A percentile compares a stretch with the other conserved stretches of the same genome.
Evolutionary conservation across 371 early-diverging fungal species (phyloP).

Genomic region (Dichotomocladium elegans): DNA sequence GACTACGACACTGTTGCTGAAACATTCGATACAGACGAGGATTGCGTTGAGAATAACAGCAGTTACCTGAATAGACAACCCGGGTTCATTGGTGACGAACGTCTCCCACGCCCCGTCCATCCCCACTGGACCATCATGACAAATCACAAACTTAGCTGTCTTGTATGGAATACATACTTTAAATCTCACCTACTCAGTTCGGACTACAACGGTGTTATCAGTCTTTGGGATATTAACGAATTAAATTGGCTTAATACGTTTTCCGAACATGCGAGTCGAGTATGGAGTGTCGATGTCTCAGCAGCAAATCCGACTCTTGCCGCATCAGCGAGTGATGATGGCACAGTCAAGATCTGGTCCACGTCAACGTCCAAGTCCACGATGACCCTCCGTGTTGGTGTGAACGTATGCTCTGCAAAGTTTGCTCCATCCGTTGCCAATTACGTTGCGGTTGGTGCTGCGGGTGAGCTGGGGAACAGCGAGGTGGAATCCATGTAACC

Average conservation of each 20-base stretch:
- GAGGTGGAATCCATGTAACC: background rate
- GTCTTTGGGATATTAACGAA: slow-evolving; percentile 77
- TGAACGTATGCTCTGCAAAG: slow-evolving; percentile 89
- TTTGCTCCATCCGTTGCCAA: slow-evolving; percentile 77
- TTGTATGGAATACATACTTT: slow-evolving; percentile 85
- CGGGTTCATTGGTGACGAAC: slow-evolving; percentile 5
- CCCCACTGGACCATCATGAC: slow-evolving; percentile 64
- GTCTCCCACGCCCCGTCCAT: slow-evolving; percentile 28
- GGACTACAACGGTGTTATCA: slow-evolving; percentile 87
- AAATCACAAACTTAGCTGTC: slow-evolving; percentile 70
- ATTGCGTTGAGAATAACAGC: slow-evolving; percentile 5
- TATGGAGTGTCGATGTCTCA: slow-evolving; percentile 89
- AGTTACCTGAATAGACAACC: background rate
- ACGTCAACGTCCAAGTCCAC: slow-evolving; percentile 63
- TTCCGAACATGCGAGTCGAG: slow-evolving; percentile 85
- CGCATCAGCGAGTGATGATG: slow-evolving; percentile 89
- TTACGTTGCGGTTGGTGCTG: slow-evolving; percentile 83
- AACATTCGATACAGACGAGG: slow-evolving; percentile 15
- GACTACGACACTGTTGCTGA: slow-evolving; percentile 64
- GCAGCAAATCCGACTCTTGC: slow-evolving; percentile 69
- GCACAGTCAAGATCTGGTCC: slow-evolving; percentile 88
- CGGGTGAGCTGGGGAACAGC: slow-evolving; percentile 44
- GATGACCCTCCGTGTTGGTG: slow-evolving; percentile 75
- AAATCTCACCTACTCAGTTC: slow-evolving; percentile 79
- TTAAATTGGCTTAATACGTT: slow-evolving; percentile 59